A percentile compares a stretch with the other conserved stretches of the same genome.
These are phyloP conservation scores for Cyberlindnera maritima DNA, from an alignment of 805 yeast species.

Conservation along the genomic window DNA sequence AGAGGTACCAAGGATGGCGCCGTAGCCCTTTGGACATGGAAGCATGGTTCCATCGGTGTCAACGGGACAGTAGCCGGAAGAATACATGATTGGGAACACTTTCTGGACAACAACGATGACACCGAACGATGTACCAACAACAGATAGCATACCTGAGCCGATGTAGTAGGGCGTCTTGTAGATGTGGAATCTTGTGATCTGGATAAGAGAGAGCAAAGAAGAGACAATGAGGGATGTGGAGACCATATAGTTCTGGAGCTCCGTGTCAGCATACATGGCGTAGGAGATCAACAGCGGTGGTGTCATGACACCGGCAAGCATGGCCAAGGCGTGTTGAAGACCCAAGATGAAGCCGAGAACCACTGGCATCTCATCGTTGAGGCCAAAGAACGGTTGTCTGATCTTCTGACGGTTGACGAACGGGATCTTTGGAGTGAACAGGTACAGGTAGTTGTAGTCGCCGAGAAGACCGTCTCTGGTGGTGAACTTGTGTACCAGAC, in stretches of 20 bases:
- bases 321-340: constrained; percentile 82
- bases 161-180: constrained; percentile 70
- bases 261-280: constrained; percentile 56
- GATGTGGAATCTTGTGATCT: constrained; percentile 78
- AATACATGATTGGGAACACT: constrained; percentile 80
- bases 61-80: constrained; percentile 61
- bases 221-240: constrained; percentile 73
- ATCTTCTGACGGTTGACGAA: constrained; percentile 44
- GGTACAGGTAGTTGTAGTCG: constrained; percentile 75
- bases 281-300: constrained; percentile 76
- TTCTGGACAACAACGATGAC: constrained; percentile 77
- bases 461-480: constrained; percentile 85
- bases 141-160: constrained; percentile 89
- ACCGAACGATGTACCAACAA: constrained; percentile 89
- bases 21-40: constrained; percentile 90
- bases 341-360: constrained; percentile 75
- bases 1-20: constrained; percentile 77
- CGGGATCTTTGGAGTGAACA: constrained; percentile 80
- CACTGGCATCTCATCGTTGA: constrained; percentile 77
- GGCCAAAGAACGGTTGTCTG: constrained; percentile 79
- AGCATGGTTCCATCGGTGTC: constrained; percentile 62
- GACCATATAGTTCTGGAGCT: constrained; percentile 57
- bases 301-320: constrained; percentile 88
- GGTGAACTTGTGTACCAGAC: constrained; percentile 33
- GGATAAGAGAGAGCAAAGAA: constrained; percentile 67